A percentile compares a stretch with the other conserved stretches of the same genome.
These are phyloP conservation scores for Plicaturopsis crispa DNA, from an alignment of 768 basidiomycete species.

Conservation along the genomic window DNA sequence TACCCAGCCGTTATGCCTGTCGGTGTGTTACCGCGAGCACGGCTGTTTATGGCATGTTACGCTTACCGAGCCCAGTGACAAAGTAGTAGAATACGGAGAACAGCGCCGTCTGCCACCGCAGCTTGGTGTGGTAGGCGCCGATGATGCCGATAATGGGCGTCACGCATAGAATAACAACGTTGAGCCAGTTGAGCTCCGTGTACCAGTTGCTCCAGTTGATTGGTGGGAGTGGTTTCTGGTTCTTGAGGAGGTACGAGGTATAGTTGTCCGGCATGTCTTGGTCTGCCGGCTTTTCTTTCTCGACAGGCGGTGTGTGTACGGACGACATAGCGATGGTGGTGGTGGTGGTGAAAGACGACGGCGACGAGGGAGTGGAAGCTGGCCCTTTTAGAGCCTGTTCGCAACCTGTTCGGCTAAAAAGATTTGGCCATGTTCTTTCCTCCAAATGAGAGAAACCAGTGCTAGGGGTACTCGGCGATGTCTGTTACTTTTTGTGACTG, in stretches of 20 bases:
- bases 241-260: constrained; percentile 66
- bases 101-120: constrained; percentile 69
- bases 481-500: too few relatives aligned
- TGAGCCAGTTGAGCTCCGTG: constrained; percentile 72
- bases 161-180: constrained; percentile 61
- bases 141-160: constrained; percentile 69
- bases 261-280: constrained; percentile 82
- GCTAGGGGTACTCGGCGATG: too few relatives aligned
- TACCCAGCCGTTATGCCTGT: constrained; percentile 32
- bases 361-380: too few relatives aligned
- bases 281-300: too few relatives aligned
- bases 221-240: constrained; percentile 61
- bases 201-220: constrained; percentile 50
- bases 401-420: too few relatives aligned
- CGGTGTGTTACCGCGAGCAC: background rate
- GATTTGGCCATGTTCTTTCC: too few relatives aligned
- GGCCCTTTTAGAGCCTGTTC: too few relatives aligned
- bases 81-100: constrained; percentile 66
- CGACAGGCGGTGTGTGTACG: too few relatives aligned
- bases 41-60: constrained; percentile 6
- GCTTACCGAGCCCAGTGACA: constrained; percentile 74
- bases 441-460: too few relatives aligned
- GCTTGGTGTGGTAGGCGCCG: constrained; percentile 59
- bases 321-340: too few relatives aligned
- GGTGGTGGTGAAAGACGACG: too few relatives aligned